Evolutionary conservation across 331 rosid species (phyloP).

Genomic region (Malus hybrid): DNA sequence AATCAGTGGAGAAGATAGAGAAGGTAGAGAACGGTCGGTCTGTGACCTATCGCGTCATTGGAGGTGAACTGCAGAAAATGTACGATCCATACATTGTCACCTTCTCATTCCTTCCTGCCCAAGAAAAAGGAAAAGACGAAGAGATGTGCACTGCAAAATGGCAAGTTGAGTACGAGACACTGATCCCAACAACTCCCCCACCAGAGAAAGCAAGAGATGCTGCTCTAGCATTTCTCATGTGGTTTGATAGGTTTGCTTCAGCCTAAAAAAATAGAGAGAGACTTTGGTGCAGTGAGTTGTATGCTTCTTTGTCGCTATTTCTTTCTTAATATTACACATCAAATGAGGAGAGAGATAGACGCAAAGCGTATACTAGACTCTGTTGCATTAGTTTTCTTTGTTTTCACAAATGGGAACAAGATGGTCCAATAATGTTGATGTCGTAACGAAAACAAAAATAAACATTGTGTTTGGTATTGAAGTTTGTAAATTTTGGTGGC

Average conservation of each 20-base stretch:
- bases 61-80: conserved; percentile 32
- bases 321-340: no score
- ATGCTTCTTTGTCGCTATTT: no score
- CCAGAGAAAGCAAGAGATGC: conserved; percentile 34
- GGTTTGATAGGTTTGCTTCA: conserved; percentile 12
- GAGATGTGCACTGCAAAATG: conserved; percentile 28
- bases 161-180: conserved; percentile 30
- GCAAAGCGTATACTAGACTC: no score
- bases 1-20: conserved; percentile 23
- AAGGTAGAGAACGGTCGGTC: conserved; percentile 29
- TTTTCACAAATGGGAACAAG: no score
- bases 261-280: no score
- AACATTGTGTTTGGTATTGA: no score
- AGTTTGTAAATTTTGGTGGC: no score
- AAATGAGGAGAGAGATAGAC: no score
- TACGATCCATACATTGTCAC: conserved; percentile 37
- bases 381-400: no score
- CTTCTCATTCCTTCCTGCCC: conserved; percentile 28
- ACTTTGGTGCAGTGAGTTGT: no score
- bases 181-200: conserved; percentile 20
- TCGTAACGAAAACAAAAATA: no score
- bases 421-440: no score
- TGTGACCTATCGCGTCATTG: conserved; percentile 28
- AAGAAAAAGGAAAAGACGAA: conserved; percentile 19
- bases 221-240: conserved; percentile 33